Percentiles rank a stretch among this genome's conserved stretches.
Evolutionary conservation across 306 rosid species (phyloP).

Genomic region (Quercus robur): DNA sequence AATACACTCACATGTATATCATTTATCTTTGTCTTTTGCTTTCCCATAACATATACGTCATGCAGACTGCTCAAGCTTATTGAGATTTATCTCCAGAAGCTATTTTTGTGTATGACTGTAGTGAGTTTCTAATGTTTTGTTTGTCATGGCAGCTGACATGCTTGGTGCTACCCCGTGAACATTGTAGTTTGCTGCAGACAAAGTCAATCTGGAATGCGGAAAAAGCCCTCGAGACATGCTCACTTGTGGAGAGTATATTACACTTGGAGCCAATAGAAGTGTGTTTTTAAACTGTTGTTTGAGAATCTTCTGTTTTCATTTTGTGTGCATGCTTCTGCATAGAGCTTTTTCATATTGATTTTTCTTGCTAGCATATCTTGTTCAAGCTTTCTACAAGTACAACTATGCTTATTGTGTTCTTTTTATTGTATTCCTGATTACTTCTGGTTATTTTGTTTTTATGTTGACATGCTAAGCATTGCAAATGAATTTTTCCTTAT

Average conservation of each 20-base stretch:
- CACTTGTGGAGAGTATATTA: constrained; percentile 79
- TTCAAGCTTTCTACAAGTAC: not conserved
- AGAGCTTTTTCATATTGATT: not conserved
- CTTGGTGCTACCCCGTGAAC: constrained; percentile 67
- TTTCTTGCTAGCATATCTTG: not conserved
- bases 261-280: constrained; percentile 92
- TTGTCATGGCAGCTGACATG: constrained; percentile 73
- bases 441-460: not conserved
- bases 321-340: not conserved
- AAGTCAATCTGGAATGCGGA: constrained; percentile 89
- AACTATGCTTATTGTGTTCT: not conserved
- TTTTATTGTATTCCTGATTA: not conserved
- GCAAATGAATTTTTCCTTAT: not conserved
- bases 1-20: not conserved
- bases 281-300: constrained; percentile 16
- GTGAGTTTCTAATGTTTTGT: constrained; percentile 23
- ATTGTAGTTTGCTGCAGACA: constrained; percentile 60
- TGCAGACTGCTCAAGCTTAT: constrained; percentile 19
- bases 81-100: constrained; percentile 3
- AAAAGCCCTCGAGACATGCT: constrained; percentile 55
- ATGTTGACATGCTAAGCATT: not conserved
- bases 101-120: constrained; percentile 5
- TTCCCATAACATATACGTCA: constrained; percentile 6
- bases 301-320: not conserved
- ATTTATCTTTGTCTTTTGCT: constrained; percentile 3